Base-by-base conservation (phyloP, 257 asterid species). In the Capsicum baccatum region DNA sequence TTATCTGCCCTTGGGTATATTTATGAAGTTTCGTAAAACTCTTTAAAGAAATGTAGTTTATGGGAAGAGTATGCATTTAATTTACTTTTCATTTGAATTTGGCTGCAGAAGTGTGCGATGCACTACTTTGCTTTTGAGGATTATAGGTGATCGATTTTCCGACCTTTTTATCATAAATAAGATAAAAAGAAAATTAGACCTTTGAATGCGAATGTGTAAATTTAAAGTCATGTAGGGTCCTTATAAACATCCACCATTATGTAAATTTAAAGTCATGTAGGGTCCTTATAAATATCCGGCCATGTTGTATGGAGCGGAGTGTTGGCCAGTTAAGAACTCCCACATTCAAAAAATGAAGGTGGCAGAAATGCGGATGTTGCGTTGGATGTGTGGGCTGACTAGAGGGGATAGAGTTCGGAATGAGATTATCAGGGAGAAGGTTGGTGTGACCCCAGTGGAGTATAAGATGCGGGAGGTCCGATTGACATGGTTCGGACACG, bases 101-200 rank as follows among this genome's bases (percentile, higher is more conserved):
- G 81, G 44, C 44, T 21, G 81, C 60, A 74, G 7, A 50, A 13
- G 52, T 7, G 62, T 15, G 7, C 3, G 39, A 12, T 21, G 21
- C 12, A 74, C 59, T 73, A 11, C 16, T 73, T 0, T 73, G 19
- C 60, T 74, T 74, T 21, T 74, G 81, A 74, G n/a, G 81, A 21
- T 48, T 11, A 73, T 48, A 73, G n/a, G 12, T 19, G 37, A 35
- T 73, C 12, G 1, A 55, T 50, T 73, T 71, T 48, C 6, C 19
- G 3, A 11, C 80, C 48, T 48, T 47, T 73, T 73, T 6, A 73
- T 19, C 80, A 73, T 73, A 73, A 39, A 48, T 59, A 73, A 73
- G 80, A 73, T 73, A 21, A 47, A 19, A 73, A 1, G 9, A 19
- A 52, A 74, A 48, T 74, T 21, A 74, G 80, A 12, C 19, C 19